Base-by-base conservation (phyloP, 306 rosid species). In the Cucumis cinereus region DNA sequence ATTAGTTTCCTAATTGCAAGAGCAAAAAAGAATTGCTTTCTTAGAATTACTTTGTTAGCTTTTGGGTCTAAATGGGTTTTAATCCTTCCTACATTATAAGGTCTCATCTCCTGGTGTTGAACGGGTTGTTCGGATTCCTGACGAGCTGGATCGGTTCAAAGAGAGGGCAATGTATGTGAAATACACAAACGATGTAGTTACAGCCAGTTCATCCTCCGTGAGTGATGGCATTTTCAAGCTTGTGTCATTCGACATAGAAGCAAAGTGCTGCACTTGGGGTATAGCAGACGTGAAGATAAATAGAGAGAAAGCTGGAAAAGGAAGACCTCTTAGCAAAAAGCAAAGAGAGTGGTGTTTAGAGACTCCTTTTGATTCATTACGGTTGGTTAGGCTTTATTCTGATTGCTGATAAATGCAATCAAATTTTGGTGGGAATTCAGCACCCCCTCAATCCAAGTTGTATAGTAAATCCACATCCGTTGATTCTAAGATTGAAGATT, bases 61-160 rank as follows among this genome's bases (percentile, higher is more conserved):
- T 49, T 71, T 71, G 24, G 43, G 75, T 26, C 57, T 45, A 26
- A 69, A 71, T 16, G 33, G 13, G 30, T 71, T 15, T 71, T 26
- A 8, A 60, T 60, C 52, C 49, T 75, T 57, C 49, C 79, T 67
- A 41, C 52, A 61, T 76, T 75, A 28, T 56, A 86, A 93, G 97
- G 98, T 93, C 75, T 93, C 98, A 43, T 91, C 98, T 59, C 98
- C 98, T n/a, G 98, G 97, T 11, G 97, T 93, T 33, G 97, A 91
- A 83, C 86, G 98, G 82, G 77, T 84, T 73, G 92, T 91, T 75
- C 88, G 88, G 79, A 83, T 91, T 80, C 97, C 98, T 15, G 77
- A 80, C 16, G 98, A 91, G 33, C 86, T 93, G 66, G 98, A 88
- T 75, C 88, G 92, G 73, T 91, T 91, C 92, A 91, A 88, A 87